phyloP scores from a whole-genome alignment of 2,329 filamentous ascomycete genomes.

The Teratosphaeria nubilosa region DNA sequence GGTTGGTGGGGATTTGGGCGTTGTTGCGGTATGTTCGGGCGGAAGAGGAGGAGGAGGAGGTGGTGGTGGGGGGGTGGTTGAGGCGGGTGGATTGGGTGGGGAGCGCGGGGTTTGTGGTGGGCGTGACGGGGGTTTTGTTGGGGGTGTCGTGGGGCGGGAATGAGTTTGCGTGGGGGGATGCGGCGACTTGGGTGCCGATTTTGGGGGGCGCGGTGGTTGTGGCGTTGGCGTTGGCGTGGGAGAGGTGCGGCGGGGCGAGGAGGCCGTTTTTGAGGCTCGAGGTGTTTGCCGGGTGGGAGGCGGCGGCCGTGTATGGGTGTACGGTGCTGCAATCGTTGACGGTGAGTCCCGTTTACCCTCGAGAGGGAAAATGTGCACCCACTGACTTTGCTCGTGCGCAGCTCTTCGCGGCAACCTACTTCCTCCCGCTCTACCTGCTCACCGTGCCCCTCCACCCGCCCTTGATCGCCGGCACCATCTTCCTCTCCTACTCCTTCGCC shows the following conservation, averaged over 20 bases:
- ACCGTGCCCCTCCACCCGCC: conserved; percentile 31
- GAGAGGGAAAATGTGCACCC: too few relatives aligned
- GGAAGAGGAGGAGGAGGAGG: too few relatives aligned
- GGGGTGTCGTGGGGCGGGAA: conserved; percentile 29
- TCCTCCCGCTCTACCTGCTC: conserved; percentile 33
- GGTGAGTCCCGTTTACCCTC: neutral
- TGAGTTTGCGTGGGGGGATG: conserved; percentile 26
- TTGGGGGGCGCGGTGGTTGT: conserved; percentile 24
- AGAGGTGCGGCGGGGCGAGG: conserved; percentile 14
- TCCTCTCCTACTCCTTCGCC: conserved; percentile 29
- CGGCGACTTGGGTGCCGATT: conserved; percentile 26
- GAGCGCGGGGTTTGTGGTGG: conserved; percentile 12
- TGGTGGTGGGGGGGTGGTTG: conserved; percentile 10
- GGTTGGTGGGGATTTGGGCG: conserved; percentile 26
- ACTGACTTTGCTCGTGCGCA: neutral
- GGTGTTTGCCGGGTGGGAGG: conserved; percentile 23
- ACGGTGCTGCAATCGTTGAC: conserved; percentile 23
- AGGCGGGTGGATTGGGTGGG: conserved; percentile 17
- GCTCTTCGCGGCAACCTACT: conserved; percentile 29
- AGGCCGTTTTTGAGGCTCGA: conserved; percentile 20
- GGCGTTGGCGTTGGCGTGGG: conserved; percentile 14
- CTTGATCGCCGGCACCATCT: conserved; percentile 28
- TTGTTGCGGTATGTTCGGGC: conserved; percentile 43
- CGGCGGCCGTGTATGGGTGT: conserved; percentile 21
- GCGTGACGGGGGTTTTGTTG: conserved; percentile 17